These are phyloP conservation scores for Rhodotorula diobovata DNA, from an alignment of 768 basidiomycete species.

Conservation along the genomic window DNA sequence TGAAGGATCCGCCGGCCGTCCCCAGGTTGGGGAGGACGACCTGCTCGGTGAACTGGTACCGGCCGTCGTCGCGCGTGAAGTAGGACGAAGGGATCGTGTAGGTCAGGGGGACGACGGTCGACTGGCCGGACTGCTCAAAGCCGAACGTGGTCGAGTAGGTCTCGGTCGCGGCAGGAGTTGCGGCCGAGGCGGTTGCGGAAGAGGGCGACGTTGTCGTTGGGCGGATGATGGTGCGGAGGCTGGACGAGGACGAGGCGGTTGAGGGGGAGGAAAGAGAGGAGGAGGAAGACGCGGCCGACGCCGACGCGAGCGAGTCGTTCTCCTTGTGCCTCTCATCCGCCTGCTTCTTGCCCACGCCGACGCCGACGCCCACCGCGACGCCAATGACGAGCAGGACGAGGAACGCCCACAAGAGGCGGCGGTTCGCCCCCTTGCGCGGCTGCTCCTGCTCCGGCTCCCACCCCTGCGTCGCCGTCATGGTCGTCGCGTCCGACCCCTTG, in stretches of 20 bases:
- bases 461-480: background rate
- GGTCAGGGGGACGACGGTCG: conserved; percentile 30
- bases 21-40: conserved; percentile 20
- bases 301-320: background rate
- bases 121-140: conserved; percentile 9
- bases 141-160: conserved; percentile 27
- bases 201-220: background rate
- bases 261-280: background rate
- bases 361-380: conserved; percentile 1
- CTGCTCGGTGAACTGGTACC: conserved; percentile 34
- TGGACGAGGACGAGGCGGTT: background rate
- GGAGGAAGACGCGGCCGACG: background rate
- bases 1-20: conserved; percentile 6
- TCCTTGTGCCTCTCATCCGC: background rate
- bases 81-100: conserved; percentile 34
- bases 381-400: conserved; percentile 13
- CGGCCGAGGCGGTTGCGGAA: background rate
- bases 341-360: conserved; percentile 11
- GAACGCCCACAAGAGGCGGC: conserved; percentile 1
- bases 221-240: background rate
- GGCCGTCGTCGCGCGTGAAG: conserved; percentile 20
- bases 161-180: background rate
- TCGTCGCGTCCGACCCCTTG: background rate
- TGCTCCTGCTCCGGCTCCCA: background rate
- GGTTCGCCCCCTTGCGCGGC: conserved; percentile 12